phyloP scores from a whole-genome alignment of 345 rosid species.

The Boechera divaricarpa region DNA sequence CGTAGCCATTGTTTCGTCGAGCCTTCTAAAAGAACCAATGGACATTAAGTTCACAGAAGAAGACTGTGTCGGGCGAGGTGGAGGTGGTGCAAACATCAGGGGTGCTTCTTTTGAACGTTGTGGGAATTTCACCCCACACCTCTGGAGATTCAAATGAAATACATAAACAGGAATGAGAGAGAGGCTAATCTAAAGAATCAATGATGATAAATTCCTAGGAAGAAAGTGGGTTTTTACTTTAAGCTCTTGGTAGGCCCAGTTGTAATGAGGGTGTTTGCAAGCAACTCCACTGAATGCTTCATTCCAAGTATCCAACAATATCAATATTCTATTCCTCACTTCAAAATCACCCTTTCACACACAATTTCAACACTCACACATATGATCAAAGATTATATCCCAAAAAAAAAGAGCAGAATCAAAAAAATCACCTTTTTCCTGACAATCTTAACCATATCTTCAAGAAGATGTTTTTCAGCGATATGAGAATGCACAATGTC shows the following conservation, averaged over 20 bases:
- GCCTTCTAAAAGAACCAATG: slow-evolving; percentile 75
- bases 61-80: slow-evolving; percentile 37
- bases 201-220: no score
- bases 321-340: slow-evolving; percentile 79
- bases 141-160: slow-evolving; percentile 49
- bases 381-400: not conserved
- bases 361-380: not conserved
- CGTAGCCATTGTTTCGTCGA: slow-evolving; percentile 91
- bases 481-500: slow-evolving; percentile 81
- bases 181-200: not conserved
- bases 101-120: slow-evolving; percentile 70
- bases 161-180: not conserved
- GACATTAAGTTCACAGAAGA: slow-evolving; percentile 71
- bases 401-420: not conserved
- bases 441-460: slow-evolving; percentile 86
- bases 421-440: slow-evolving; percentile 65
- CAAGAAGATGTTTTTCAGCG: slow-evolving; percentile 77
- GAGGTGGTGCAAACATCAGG: slow-evolving; percentile 82
- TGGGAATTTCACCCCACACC: slow-evolving; percentile 78
- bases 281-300: slow-evolving; percentile 89
- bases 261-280: slow-evolving; percentile 81
- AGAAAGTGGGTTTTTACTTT: slow-evolving; percentile 48
- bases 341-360: slow-evolving; percentile 68
- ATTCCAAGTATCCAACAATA: slow-evolving; percentile 92
- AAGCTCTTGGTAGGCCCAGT: slow-evolving; percentile 84